Evolutionary conservation across 2,329 filamentous ascomycete genomes (phyloP).

Genomic region (Cladophialophora psammophila): DNA sequence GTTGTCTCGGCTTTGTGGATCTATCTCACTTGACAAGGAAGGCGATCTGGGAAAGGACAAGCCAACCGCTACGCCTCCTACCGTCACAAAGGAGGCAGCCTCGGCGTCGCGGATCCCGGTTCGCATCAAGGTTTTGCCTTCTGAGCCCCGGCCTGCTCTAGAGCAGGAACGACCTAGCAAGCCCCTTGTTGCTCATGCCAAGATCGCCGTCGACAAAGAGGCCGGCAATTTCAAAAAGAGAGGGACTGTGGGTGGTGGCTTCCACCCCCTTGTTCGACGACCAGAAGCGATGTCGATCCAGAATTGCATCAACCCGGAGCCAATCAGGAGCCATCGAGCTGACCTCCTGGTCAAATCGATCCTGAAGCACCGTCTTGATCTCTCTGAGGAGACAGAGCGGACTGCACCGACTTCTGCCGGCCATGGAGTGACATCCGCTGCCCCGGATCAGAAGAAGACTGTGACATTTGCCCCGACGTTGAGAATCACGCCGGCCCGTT

Average conservation of each 20-base stretch:
- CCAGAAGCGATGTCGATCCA: slow-evolving; percentile 19
- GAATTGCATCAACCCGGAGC: slow-evolving; percentile 27
- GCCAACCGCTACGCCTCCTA: slow-evolving; percentile 22
- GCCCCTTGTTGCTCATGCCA: slow-evolving; percentile 14
- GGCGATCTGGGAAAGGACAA: slow-evolving; percentile 24
- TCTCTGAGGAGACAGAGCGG: slow-evolving; percentile 19
- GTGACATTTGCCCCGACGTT: slow-evolving; percentile 18
- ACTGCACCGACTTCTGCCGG: slow-evolving; percentile 16
- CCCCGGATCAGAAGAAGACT: slow-evolving; percentile 25
- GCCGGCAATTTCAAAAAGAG: slow-evolving; percentile 17
- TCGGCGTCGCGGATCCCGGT: slow-evolving; percentile 30
- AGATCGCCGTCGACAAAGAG: slow-evolving; percentile 15
- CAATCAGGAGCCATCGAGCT: slow-evolving; percentile 28
- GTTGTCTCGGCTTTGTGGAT: slow-evolving; percentile 21
- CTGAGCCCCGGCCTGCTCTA: slow-evolving; percentile 22
- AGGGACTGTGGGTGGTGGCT: neutral
- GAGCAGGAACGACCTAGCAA: slow-evolving; percentile 23
- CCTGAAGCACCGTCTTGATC: slow-evolving; percentile 28
- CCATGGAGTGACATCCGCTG: slow-evolving; percentile 20
- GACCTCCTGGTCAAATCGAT: slow-evolving; percentile 25
- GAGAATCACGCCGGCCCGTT: slow-evolving; percentile 15
- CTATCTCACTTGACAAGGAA: slow-evolving; percentile 22
- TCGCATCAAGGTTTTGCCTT: slow-evolving; percentile 21
- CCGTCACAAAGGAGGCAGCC: slow-evolving; percentile 15
- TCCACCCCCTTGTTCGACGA: neutral